Evolutionary conservation across 805 yeast species (phyloP).

Genomic region (Yamadazyma sp.): DNA sequence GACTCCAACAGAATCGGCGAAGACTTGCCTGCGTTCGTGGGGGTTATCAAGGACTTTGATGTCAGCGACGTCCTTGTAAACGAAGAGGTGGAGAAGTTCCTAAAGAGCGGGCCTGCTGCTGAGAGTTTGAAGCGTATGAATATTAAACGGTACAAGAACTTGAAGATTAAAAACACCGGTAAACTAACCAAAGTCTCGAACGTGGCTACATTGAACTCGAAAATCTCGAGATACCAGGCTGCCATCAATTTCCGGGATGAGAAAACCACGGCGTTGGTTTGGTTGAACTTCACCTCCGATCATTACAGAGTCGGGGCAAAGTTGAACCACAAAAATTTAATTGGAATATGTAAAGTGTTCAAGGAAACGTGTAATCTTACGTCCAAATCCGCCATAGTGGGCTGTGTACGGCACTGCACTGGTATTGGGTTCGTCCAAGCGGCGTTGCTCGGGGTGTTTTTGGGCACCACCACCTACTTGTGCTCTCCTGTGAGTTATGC

Average conservation of each 20-base stretch:
- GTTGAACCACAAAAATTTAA: constrained; percentile 59
- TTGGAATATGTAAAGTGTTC: constrained; percentile 81
- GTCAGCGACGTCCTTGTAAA: constrained; percentile 75
- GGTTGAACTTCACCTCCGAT: constrained; percentile 74
- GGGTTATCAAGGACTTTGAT: constrained; percentile 67
- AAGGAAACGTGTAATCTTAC: constrained; percentile 90
- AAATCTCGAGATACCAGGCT: constrained; percentile 44
- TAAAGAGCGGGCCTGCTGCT: constrained; percentile 67
- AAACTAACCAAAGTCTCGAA: constrained; percentile 50
- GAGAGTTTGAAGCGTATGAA: constrained; percentile 54
- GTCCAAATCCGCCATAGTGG: constrained; percentile 69
- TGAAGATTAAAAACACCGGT: constrained; percentile 64
- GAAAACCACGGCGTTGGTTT: constrained; percentile 53
- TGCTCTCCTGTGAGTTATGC: constrained; percentile 78
- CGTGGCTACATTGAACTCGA: constrained; percentile 41
- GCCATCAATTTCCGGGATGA: constrained; percentile 39
- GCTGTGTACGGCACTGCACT: constrained; percentile 78
- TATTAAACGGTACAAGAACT: constrained; percentile 32
- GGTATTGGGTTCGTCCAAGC: constrained; percentile 91
- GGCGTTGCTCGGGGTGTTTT: constrained; percentile 76
- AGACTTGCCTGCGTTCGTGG: constrained; percentile 66
- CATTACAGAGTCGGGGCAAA: constrained; percentile 60
- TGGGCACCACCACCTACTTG: constrained; percentile 83
- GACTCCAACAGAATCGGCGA: constrained; percentile 67
- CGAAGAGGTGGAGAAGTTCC: constrained; percentile 64